phyloP scores from a whole-genome alignment of 1,139 yeast genomes.

The Trichomonascaceae sp. region DNA sequence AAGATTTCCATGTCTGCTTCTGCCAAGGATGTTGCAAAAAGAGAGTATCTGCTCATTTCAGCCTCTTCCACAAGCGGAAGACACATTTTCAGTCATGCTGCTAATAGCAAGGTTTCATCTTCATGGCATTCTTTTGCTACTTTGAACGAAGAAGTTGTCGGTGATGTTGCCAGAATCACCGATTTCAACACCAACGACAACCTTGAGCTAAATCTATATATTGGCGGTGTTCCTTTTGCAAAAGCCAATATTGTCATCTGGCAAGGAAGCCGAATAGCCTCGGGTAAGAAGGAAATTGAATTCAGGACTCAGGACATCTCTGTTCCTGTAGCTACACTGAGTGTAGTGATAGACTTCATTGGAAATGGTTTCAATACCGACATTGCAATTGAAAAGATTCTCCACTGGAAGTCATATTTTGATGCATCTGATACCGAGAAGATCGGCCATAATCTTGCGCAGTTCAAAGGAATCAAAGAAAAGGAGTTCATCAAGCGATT shows the following conservation, averaged over 20 bases:
- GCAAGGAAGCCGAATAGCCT: constrained; percentile 26
- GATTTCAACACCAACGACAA: constrained; percentile 54
- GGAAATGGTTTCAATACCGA: constrained; percentile 67
- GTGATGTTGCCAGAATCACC: constrained; percentile 50
- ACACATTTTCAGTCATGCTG: constrained; percentile 47
- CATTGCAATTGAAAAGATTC: constrained; percentile 48
- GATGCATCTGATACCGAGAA: constrained; percentile 24
- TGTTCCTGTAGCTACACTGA: constrained; percentile 22
- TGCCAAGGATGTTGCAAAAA: constrained; percentile 10
- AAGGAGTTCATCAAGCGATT: constrained; percentile 26
- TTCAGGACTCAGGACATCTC: constrained; percentile 21
- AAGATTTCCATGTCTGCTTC: constrained; percentile 20
- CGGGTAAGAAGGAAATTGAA: constrained; percentile 23
- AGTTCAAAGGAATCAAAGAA: constrained; percentile 25
- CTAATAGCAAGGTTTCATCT: constrained; percentile 50
- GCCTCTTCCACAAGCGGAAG: constrained; percentile 25
- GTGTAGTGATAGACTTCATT: constrained; percentile 54
- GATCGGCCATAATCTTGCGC: constrained; percentile 28
- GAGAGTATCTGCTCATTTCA: constrained; percentile 21
- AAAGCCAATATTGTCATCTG: constrained; percentile 38
- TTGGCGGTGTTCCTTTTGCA: constrained; percentile 59
- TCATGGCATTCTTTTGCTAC: constrained; percentile 78
- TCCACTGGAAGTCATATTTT: constrained; percentile 49
- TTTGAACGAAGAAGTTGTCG: constrained; percentile 64
- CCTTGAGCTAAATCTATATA: constrained; percentile 52